Evolutionary conservation across 1,284 basidiomycete genomes (phyloP).

Genomic region (Apiotrichum sp.): DNA sequence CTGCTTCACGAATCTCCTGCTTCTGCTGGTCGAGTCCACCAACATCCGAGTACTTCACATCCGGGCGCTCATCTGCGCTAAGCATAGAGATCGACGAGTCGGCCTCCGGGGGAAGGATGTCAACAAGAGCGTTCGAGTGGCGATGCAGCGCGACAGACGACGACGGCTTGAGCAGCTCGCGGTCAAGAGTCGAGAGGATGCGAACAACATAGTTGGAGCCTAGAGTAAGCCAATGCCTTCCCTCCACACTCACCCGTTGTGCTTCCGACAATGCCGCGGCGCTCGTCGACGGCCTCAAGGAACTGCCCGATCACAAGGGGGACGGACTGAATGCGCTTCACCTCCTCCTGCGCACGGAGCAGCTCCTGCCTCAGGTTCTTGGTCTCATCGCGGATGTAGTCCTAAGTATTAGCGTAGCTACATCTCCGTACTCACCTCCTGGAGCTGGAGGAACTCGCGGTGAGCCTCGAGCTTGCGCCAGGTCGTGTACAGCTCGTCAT

Average conservation of each 20-base stretch:
- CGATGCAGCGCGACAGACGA: slow-evolving; percentile 96
- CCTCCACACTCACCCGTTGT: slow-evolving; percentile 61
- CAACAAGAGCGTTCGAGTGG: slow-evolving; percentile 97
- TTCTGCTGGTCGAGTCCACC: slow-evolving; percentile 98
- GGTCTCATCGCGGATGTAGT: slow-evolving; percentile 99
- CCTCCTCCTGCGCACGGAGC: slow-evolving; percentile 97
- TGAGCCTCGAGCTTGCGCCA: slow-evolving; percentile 91
- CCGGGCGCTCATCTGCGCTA: slow-evolving; percentile 85
- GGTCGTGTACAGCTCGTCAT: slow-evolving; percentile 89
- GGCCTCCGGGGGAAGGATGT: slow-evolving; percentile 96
- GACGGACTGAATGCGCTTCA: slow-evolving; percentile 97
- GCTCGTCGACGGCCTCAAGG: slow-evolving; percentile 97
- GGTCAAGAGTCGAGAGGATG: slow-evolving; percentile 93
- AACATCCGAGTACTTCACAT: slow-evolving; percentile 82
- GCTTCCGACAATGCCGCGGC: slow-evolving; percentile 93
- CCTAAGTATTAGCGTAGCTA: slow-evolving; percentile 24
- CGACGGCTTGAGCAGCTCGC: slow-evolving; percentile 94
- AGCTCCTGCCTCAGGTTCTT: slow-evolving; percentile 96
- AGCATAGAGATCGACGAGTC: slow-evolving; percentile 96
- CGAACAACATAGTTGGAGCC: slow-evolving; percentile 96
- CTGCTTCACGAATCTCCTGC: slow-evolving; percentile 98
- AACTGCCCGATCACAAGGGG: slow-evolving; percentile 99
- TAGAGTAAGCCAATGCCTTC: slow-evolving; percentile 6
- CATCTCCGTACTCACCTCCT: slow-evolving; percentile 56
- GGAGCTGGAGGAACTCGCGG: slow-evolving; percentile 87